A percentile compares a stretch with the other conserved stretches of the same genome.
Evolutionary conservation across 129 eudicot species (phyloP).

Genomic region (Mikania micrantha): DNA sequence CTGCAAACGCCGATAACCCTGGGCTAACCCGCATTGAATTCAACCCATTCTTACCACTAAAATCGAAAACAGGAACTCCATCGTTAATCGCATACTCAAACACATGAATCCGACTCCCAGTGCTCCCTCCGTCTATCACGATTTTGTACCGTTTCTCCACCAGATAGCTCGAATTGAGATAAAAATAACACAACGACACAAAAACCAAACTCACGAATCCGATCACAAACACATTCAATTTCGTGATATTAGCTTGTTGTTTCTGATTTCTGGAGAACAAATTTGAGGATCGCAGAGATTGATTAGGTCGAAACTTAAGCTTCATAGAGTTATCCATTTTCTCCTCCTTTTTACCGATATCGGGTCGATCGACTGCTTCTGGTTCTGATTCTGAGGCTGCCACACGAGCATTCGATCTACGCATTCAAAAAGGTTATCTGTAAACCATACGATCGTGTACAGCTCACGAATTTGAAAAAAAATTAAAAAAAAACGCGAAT

Average conservation of each 20-base stretch:
- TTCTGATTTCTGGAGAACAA: conserved; percentile 39
- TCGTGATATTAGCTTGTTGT: not conserved
- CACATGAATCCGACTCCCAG: conserved; percentile 79
- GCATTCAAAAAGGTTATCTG: conserved; percentile 44
- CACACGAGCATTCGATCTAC: conserved; percentile 68
- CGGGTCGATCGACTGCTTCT: conserved; percentile 18
- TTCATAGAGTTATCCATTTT: conserved; percentile 50
- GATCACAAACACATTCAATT: conserved; percentile 26
- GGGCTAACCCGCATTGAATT: conserved; percentile 72
- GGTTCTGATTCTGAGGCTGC: conserved; percentile 7
- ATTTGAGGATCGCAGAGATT: conserved; percentile 39
- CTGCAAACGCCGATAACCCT: conserved; percentile 68
- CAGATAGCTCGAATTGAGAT: conserved; percentile 3
- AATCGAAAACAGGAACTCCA: conserved; percentile 49
- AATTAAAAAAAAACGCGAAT: not conserved
- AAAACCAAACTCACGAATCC: conserved; percentile 18
- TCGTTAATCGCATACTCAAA: conserved; percentile 42
- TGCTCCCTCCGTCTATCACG: conserved; percentile 93
- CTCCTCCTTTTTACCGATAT: not conserved
- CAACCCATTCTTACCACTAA: conserved; percentile 54
- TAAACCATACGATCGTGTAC: conserved; percentile 40
- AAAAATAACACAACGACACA: conserved; percentile 20
- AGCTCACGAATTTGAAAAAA: not conserved
- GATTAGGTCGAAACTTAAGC: conserved; percentile 39
- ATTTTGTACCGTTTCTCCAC: conserved; percentile 21